Percentiles rank a stretch among this genome's conserved stretches.
Evolutionary conservation across 495 filamentous ascomycete species (phyloP).

Genomic region (Parathielavia hyrcaniae): DNA sequence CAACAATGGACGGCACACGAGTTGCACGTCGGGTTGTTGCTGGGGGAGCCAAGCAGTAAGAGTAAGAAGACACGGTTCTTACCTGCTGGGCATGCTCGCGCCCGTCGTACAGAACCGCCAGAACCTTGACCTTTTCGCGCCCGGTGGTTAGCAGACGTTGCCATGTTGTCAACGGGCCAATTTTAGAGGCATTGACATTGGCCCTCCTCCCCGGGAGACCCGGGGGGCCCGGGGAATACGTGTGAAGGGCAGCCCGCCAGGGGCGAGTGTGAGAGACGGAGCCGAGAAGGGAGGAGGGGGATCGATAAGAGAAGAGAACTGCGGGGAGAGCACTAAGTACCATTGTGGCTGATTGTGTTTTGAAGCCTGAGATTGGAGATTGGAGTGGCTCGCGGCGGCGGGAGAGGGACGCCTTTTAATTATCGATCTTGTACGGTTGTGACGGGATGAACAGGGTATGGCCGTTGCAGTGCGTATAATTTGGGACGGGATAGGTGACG

Average conservation of each 20-base stretch:
- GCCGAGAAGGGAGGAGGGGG: conserved; percentile 16
- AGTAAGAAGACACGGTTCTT: conserved; percentile 21
- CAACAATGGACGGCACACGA: background rate
- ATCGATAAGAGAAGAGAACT: conserved; percentile 30
- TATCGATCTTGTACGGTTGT: no score
- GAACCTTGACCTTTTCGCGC: conserved; percentile 54
- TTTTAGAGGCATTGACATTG: background rate
- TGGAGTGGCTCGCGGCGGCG: background rate
- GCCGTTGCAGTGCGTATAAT: background rate
- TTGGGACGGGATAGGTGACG: background rate
- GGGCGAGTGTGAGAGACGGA: conserved; percentile 23
- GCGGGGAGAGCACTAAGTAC: conserved; percentile 43
- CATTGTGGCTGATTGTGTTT: conserved; percentile 35
- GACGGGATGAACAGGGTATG: background rate
- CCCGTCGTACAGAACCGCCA: conserved; percentile 52
- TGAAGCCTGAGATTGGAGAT: background rate
- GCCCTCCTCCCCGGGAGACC: background rate
- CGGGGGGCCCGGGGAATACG: background rate
- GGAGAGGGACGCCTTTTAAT: background rate
- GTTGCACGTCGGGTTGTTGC: background rate
- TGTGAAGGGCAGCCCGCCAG: conserved; percentile 4
- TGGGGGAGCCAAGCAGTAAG: background rate
- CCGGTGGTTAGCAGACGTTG: conserved; percentile 40
- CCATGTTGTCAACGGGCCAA: background rate
- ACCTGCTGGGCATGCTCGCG: conserved; percentile 48